These are phyloP conservation scores for Teunomyces funiuensis DNA, from an alignment of 805 yeast species.

Conservation along the genomic window DNA sequence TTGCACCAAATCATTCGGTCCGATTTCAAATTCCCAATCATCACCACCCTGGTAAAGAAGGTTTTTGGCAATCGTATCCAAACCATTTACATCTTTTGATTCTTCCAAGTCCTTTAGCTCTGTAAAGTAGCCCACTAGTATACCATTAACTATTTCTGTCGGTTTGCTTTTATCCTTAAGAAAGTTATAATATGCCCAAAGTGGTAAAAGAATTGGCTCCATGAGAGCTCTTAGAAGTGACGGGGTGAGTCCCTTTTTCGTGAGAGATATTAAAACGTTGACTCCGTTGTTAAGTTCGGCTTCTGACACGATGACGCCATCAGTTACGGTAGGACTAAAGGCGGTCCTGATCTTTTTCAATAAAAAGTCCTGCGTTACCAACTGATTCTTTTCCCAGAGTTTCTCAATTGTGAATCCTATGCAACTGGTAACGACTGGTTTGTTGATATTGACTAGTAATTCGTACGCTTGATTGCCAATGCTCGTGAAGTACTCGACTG, in stretches of 20 bases:
- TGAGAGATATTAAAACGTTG: slow-evolving; percentile 63
- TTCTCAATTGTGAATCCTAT: slow-evolving; percentile 54
- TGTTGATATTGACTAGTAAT: slow-evolving; percentile 56
- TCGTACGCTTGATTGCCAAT: slow-evolving; percentile 65
- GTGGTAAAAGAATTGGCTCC: slow-evolving; percentile 29
- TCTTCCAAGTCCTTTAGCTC: slow-evolving; percentile 19
- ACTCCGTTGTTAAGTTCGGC: slow-evolving; percentile 57
- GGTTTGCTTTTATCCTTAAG: slow-evolving; percentile 30
- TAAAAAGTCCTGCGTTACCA: slow-evolving; percentile 59
- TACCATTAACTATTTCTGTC: slow-evolving; percentile 32
- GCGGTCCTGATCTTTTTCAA: slow-evolving; percentile 48
- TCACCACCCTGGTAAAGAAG: slow-evolving; percentile 29
- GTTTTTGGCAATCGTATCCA: slow-evolving; percentile 35
- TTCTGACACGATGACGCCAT: slow-evolving; percentile 40
- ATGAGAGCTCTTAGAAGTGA: slow-evolving; percentile 26
- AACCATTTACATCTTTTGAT: slow-evolving; percentile 16
- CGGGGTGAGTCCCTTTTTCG: slow-evolving; percentile 37
- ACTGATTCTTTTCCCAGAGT: slow-evolving; percentile 49
- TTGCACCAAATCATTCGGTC: slow-evolving; percentile 39
- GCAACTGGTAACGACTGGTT: slow-evolving; percentile 59
- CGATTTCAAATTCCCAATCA: slow-evolving; percentile 43
- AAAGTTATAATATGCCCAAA: slow-evolving; percentile 49
- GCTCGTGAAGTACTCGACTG: slow-evolving; percentile 52
- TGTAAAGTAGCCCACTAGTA: slow-evolving; percentile 40
- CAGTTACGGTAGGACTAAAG: slow-evolving; percentile 35